A percentile compares a stretch with the other conserved stretches of the same genome.
These are phyloP conservation scores for Fraxinus velutina DNA, from an alignment of 305 asterid genomes.

Conservation along the genomic window DNA sequence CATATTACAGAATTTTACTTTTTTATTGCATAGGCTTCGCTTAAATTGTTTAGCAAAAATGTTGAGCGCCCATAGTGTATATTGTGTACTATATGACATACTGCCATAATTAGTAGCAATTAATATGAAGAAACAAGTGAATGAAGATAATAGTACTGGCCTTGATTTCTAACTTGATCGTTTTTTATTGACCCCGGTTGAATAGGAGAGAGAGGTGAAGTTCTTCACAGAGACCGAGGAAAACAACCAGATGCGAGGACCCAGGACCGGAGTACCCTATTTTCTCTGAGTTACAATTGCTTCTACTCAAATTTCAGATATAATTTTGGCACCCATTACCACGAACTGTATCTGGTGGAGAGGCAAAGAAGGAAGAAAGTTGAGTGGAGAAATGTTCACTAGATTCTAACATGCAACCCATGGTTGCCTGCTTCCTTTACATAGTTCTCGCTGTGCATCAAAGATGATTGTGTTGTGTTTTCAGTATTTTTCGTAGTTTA, in stretches of 20 bases:
- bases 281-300: conserved; percentile 48
- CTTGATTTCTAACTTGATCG: not conserved
- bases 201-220: conserved; percentile 88
- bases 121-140: not conserved
- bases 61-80: not conserved
- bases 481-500: conserved; percentile 22
- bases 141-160: not conserved
- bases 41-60: not conserved
- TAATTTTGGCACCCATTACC: conserved; percentile 2
- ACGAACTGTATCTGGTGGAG: not conserved
- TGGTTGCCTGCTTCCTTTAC: conserved; percentile 23
- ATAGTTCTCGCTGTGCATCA: conserved; percentile 26
- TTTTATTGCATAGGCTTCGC: not conserved
- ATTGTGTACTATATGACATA: not conserved
- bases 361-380: not conserved
- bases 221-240: conserved; percentile 98
- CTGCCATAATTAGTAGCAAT: not conserved
- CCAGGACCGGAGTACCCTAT: conserved; percentile 95
- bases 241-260: conserved; percentile 99
- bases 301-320: conserved; percentile 2
- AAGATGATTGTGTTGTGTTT: conserved; percentile 20
- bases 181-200: not conserved
- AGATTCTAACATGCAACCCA: not conserved
- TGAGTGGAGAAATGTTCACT: conserved; percentile 11
- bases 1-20: not conserved